Evolutionary conservation across 495 filamentous ascomycete species (phyloP).

Genomic region (Aspergillus coremiiformis): DNA sequence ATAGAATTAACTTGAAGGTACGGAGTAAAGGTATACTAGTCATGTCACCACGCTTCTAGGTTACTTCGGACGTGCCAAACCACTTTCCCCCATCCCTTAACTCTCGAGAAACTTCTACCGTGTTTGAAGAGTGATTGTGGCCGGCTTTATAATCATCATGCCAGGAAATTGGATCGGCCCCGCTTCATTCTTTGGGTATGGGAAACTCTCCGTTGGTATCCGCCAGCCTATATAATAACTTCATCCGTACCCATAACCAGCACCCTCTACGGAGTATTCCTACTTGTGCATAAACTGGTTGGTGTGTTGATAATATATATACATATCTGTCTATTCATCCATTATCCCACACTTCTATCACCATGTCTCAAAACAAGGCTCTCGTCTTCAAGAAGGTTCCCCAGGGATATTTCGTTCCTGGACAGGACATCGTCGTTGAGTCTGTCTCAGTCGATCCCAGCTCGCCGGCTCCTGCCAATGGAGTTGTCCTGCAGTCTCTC

Average conservation of each 20-base stretch:
- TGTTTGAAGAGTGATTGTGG: not conserved
- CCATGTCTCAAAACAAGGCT: slow-evolving; percentile 58
- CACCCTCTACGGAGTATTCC: not conserved
- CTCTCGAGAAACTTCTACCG: slow-evolving; percentile 29
- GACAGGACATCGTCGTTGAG: slow-evolving; percentile 69
- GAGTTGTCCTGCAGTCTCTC: slow-evolving; percentile 63
- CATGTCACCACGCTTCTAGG: too few relatives aligned
- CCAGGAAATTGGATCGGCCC: not conserved
- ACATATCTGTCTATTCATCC: not conserved
- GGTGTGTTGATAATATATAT: not conserved
- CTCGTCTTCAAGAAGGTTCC: slow-evolving; percentile 74
- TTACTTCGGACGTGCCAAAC: slow-evolving; percentile 8
- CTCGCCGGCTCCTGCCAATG: slow-evolving; percentile 56
- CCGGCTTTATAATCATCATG: slow-evolving; percentile 22
- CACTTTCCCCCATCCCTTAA: not conserved
- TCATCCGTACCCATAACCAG: not conserved
- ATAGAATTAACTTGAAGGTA: too few relatives aligned
- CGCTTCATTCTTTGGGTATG: not conserved
- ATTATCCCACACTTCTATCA: slow-evolving; percentile 3
- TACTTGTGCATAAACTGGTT: not conserved
- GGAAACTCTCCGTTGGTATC: not conserved
- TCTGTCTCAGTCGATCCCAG: slow-evolving; percentile 56
- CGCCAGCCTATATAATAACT: slow-evolving; percentile 3
- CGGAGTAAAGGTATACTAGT: too few relatives aligned
- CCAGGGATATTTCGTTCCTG: slow-evolving; percentile 57